Percentiles rank a stretch among this genome's conserved stretches.
Evolutionary conservation across 208 protist species (phyloP).

Genomic region (Leishmania guyanensis): DNA sequence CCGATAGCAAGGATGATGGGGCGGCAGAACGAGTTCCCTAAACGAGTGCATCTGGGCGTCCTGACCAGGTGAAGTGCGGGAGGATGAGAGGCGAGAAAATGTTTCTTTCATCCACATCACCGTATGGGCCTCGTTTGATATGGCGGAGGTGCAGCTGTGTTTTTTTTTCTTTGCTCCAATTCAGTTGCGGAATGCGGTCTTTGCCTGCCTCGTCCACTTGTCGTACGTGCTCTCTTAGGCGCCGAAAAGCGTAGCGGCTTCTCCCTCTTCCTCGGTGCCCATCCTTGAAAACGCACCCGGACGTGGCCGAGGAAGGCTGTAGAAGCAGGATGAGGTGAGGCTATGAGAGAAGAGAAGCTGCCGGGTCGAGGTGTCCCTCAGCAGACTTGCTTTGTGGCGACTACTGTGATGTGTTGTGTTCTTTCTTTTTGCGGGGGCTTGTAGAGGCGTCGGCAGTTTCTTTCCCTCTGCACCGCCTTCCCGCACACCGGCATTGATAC

Average conservation of each 20-base stretch:
- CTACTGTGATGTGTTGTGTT: neutral
- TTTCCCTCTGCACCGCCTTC: neutral
- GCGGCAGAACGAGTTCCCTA: neutral
- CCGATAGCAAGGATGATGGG: neutral
- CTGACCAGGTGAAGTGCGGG: neutral
- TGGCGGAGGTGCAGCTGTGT: neutral
- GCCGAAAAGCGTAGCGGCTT: neutral
- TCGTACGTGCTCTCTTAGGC: neutral
- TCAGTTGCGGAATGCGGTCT: neutral
- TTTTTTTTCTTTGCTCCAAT: neutral
- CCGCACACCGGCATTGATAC: neutral
- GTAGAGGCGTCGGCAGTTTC: neutral
- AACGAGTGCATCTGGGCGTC: neutral
- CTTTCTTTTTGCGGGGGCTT: neutral
- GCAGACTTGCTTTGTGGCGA: neutral
- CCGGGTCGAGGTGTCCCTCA: neutral
- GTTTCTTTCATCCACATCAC: neutral
- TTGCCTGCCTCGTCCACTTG: neutral
- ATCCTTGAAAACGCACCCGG: neutral
- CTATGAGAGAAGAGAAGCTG: neutral
- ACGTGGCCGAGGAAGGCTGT: neutral
- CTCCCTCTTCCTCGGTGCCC: neutral
- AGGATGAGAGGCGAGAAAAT: neutral
- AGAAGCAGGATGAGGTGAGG: conserved; percentile 1
- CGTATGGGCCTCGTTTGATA: neutral